phyloP scores from a whole-genome alignment of 1,284 basidiomycete species.

The Mycosarcoma mackinlayi region DNA sequence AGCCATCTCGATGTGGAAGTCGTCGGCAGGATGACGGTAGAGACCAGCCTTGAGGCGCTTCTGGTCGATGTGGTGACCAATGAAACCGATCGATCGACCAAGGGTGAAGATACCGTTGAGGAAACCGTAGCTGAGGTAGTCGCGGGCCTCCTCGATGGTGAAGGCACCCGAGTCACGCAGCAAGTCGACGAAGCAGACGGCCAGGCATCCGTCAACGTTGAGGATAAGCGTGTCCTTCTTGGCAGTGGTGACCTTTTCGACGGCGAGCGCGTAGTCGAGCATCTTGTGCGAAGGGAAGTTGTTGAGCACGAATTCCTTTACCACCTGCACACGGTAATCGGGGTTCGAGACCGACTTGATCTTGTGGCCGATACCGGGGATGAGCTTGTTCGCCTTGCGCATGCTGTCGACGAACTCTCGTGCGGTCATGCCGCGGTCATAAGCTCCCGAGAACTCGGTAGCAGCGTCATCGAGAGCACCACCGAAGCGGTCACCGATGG shows the following conservation, averaged over 20 bases:
- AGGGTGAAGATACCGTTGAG: constrained; percentile 97
- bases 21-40: constrained; percentile 69
- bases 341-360: constrained; percentile 81
- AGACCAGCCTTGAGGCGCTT: constrained; percentile 74
- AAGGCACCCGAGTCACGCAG: constrained; percentile 93
- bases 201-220: constrained; percentile 92
- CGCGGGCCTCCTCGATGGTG: constrained; percentile 92
- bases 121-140: constrained; percentile 91
- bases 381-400: constrained; percentile 95
- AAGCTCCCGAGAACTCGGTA: constrained; percentile 83
- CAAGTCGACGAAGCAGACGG: constrained; percentile 96
- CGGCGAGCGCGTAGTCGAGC: constrained; percentile 97
- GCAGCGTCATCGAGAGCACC: constrained; percentile 99
- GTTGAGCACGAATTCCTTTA: constrained; percentile 95
- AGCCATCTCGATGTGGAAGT: constrained; percentile 66
- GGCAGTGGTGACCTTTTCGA: constrained; percentile 95
- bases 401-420: constrained; percentile 97
- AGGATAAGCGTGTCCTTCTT: constrained; percentile 87
- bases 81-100: constrained; percentile 96
- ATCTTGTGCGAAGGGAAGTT: constrained; percentile 83
- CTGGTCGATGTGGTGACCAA: constrained; percentile 93
- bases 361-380: constrained; percentile 99
- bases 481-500: constrained; percentile 97
- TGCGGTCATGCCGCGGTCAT: constrained; percentile 89
- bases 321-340: constrained; percentile 85